Evolutionary conservation across 106 monocot genomes (phyloP).

Genomic region (Dactylorhiza incarnata): DNA sequence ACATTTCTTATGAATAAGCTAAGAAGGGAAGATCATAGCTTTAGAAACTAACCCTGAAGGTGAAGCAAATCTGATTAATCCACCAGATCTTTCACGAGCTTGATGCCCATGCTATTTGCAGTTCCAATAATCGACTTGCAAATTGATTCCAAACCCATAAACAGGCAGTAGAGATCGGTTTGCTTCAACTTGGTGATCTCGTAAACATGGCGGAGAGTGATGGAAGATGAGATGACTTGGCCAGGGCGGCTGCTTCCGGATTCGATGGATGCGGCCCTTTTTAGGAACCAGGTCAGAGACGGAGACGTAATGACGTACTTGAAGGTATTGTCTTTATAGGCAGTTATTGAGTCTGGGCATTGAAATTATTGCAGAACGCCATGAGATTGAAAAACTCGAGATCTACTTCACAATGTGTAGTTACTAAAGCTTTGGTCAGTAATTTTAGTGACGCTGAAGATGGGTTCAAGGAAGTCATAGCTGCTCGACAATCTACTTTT

Average conservation of each 20-base stretch:
- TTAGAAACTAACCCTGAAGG: not conserved
- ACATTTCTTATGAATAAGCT: not conserved
- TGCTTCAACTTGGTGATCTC: slow-evolving; percentile 62
- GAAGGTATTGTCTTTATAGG: slow-evolving; percentile 59
- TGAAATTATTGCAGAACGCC: slow-evolving; percentile 70
- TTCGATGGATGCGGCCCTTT: slow-evolving; percentile 46
- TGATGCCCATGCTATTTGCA: slow-evolving; percentile 47
- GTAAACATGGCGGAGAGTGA: slow-evolving; percentile 45
- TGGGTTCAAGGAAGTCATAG: too few species aligned
- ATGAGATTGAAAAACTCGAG: slow-evolving; percentile 32
- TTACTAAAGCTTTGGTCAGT: too few species aligned
- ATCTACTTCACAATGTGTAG: too few species aligned
- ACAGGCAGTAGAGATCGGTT: too few species aligned
- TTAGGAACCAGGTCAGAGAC: slow-evolving; percentile 45
- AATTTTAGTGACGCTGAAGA: too few species aligned
- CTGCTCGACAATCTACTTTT: too few species aligned
- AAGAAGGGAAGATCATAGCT: not conserved
- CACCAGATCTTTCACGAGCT: slow-evolving; percentile 44
- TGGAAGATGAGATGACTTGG: slow-evolving; percentile 22
- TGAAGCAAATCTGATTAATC: not conserved
- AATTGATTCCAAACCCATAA: slow-evolving; percentile 41
- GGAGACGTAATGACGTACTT: slow-evolving; percentile 51
- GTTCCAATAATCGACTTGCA: slow-evolving; percentile 62
- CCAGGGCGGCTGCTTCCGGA: slow-evolving; percentile 36
- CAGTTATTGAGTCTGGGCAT: slow-evolving; percentile 49